Conservation (phyloP, 108 stramenopile genomes). For the Skeletonema costatum region DNA sequence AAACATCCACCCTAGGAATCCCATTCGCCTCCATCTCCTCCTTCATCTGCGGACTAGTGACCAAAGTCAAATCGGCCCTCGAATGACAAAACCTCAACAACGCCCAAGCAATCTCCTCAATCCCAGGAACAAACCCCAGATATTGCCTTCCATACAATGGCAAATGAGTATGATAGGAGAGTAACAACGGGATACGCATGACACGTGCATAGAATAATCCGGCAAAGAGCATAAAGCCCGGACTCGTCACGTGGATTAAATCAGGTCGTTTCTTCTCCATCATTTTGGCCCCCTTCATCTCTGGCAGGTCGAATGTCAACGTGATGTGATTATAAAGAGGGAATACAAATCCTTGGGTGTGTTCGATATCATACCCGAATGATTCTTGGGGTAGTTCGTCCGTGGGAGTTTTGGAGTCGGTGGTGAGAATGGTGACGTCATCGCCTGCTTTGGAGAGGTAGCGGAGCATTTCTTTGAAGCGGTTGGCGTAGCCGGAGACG, state of each 20-base stretch:
- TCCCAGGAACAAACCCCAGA: conserved; percentile 78
- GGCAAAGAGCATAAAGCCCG: conserved; percentile 90
- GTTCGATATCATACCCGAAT: conserved; percentile 81
- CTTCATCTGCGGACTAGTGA: conserved; percentile 93
- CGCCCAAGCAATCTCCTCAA: conserved; percentile 78
- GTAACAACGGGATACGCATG: conserved; percentile 77
- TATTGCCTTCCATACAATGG: conserved; percentile 91
- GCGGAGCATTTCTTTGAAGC: conserved; percentile 96
- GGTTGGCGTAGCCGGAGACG: conserved; percentile 97
- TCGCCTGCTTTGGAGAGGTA: conserved; percentile 89
- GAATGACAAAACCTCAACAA: conserved; percentile 77
- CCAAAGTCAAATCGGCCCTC: conserved; percentile 92
- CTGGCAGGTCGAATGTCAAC: conserved; percentile 87
- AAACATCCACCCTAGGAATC: conserved; percentile 92
- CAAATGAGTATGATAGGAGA: conserved; percentile 96
- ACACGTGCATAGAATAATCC: conserved; percentile 84
- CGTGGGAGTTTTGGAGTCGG: conserved; percentile 80
- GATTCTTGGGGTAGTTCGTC: conserved; percentile 65
- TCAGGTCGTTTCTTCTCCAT: conserved; percentile 87
- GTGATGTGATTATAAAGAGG: conserved; percentile 93
- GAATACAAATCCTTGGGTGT: conserved; percentile 93
- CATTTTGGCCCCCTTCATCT: conserved; percentile 81
- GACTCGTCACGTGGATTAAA: conserved; percentile 94
- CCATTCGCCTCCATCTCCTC: conserved; percentile 81
- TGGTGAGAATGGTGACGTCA: conserved; percentile 88